These are phyloP conservation scores for Diplodia intermedia DNA, from an alignment of 2,329 filamentous ascomycete species.

Conservation along the genomic window DNA sequence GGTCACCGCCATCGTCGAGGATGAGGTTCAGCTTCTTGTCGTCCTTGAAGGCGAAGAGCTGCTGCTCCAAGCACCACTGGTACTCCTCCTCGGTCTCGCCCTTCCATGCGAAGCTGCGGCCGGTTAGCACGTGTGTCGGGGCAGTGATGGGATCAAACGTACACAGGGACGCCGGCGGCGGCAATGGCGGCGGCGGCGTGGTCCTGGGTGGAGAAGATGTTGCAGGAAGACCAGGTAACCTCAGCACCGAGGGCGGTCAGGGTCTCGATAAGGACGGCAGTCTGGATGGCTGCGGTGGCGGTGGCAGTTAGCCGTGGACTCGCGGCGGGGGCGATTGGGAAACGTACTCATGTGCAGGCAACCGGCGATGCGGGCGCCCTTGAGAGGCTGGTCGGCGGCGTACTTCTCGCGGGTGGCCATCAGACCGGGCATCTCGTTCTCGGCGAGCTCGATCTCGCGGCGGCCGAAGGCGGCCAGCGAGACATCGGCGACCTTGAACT, in stretches of 20 bases:
- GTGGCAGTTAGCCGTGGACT: constrained; percentile 36
- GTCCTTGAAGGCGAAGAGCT: constrained; percentile 95
- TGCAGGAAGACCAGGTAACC: constrained; percentile 98
- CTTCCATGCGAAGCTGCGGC: constrained; percentile 70
- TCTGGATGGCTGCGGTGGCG: constrained; percentile 78
- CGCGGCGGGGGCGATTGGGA: background rate
- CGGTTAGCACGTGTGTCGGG: constrained; percentile 10
- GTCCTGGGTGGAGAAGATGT: constrained; percentile 99
- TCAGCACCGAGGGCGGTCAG: constrained; percentile 92
- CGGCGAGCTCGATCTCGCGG: constrained; percentile 97
- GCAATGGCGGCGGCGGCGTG: constrained; percentile 98
- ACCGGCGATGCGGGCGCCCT: constrained; percentile 93
- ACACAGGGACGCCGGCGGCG: constrained; percentile 87
- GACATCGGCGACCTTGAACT: constrained; percentile 99
- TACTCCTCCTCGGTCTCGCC: constrained; percentile 99
- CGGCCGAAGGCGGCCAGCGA: constrained; percentile 96
- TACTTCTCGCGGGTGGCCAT: constrained; percentile 96
- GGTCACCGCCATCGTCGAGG: constrained; percentile 97
- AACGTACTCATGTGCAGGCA: constrained; percentile 93
- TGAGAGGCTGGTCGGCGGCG: constrained; percentile 88
- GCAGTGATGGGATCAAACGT: constrained; percentile 59
- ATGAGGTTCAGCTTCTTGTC: constrained; percentile 97
- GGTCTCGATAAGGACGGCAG: constrained; percentile 98
- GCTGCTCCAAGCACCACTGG: constrained; percentile 99
- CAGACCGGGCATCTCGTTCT: constrained; percentile 92